Conservation (phyloP, 2,329 filamentous ascomycete genomes). For the Ascochyta viciae-villosae region DNA sequence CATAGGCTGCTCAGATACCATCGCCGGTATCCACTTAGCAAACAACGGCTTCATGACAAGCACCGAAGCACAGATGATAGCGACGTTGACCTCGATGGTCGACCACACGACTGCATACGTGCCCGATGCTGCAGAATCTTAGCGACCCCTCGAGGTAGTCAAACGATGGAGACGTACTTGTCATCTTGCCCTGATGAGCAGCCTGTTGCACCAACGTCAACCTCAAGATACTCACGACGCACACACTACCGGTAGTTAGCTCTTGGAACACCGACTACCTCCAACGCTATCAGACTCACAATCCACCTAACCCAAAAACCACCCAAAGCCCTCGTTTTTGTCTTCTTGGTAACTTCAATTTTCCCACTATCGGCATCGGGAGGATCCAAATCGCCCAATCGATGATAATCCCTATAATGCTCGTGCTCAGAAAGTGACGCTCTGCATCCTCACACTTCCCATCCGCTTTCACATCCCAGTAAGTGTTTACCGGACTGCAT, state of each 20-base stretch:
- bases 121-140: constrained; percentile 38
- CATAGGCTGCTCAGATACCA: constrained; percentile 30
- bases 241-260: constrained; percentile 27
- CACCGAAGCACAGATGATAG: constrained; percentile 54
- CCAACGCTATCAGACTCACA: constrained; percentile 33
- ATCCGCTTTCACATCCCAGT: constrained; percentile 28
- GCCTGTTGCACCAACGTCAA: constrained; percentile 35
- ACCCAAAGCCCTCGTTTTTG: constrained; percentile 43
- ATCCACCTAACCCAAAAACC: constrained; percentile 48
- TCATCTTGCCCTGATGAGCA: constrained; percentile 25
- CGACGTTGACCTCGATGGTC: constrained; percentile 52
- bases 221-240: constrained; percentile 39
- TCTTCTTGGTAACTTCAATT: constrained; percentile 38
- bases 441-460: constrained; percentile 37
- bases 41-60: constrained; percentile 54
- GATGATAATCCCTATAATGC: constrained; percentile 37
- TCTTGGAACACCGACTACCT: neutral
- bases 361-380: constrained; percentile 39
- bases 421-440: constrained; percentile 34
- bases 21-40: constrained; percentile 41
- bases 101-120: constrained; percentile 52
- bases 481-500: constrained; percentile 35
- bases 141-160: neutral
- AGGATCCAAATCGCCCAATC: constrained; percentile 43
- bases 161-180: constrained; percentile 25